Evolutionary conservation across 768 basidiomycete species (phyloP).

Genomic region (Pleurotus djamor): DNA sequence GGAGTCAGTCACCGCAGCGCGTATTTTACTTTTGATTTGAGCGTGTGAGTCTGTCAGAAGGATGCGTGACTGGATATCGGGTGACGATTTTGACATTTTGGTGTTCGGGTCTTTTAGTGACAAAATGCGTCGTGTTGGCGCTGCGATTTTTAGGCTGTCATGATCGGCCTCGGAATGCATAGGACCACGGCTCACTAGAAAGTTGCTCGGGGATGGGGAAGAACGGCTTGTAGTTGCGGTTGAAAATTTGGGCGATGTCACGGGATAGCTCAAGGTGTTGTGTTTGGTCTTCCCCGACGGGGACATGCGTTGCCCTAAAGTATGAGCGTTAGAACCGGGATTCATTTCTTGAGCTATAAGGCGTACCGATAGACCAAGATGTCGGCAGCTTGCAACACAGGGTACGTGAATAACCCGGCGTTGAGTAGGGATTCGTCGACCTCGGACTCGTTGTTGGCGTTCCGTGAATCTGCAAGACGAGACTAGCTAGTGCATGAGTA

Average conservation of each 20-base stretch:
- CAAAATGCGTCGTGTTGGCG: conserved; percentile 77
- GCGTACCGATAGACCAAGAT: conserved; percentile 80
- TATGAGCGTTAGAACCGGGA: not conserved
- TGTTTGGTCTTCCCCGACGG: conserved; percentile 94
- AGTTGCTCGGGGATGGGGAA: conserved; percentile 76
- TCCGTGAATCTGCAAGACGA: conserved; percentile 70
- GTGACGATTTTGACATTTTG: conserved; percentile 97
- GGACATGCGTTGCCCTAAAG: conserved; percentile 85
- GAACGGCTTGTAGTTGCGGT: conserved; percentile 59
- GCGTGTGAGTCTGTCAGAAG: conserved; percentile 72
- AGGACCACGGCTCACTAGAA: conserved; percentile 54
- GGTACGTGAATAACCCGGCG: conserved; percentile 88
- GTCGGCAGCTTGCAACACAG: conserved; percentile 91
- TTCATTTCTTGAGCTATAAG: not conserved
- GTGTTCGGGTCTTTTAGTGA: conserved; percentile 81
- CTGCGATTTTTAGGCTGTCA: conserved; percentile 32
- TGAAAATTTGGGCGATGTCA: conserved; percentile 83
- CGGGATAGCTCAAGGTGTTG: conserved; percentile 91
- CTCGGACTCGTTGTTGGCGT: conserved; percentile 72
- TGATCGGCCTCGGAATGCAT: not conserved
- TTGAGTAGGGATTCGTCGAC: conserved; percentile 82
- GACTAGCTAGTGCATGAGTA: conserved; percentile 40
- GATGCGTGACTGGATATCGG: conserved; percentile 77
- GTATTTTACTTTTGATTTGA: conserved; percentile 69
- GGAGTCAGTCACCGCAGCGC: conserved; percentile 85